These are phyloP conservation scores for Geotrichum phurueaensis DNA, from an alignment of 1,139 yeast genomes.

Conservation along the genomic window DNA sequence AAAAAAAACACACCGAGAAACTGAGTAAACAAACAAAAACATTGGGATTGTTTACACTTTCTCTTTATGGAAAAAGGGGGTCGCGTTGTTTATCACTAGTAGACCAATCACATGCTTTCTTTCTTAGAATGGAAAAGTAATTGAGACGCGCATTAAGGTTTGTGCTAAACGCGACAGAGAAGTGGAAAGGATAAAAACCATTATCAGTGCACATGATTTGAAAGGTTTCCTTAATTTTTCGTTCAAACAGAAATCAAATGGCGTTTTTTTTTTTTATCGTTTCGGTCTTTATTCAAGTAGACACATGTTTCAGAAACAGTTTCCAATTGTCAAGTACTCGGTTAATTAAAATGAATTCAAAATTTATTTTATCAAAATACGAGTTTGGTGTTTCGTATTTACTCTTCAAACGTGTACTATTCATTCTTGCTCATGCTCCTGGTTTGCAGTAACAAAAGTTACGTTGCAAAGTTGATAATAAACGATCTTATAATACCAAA, in stretches of 20 bases:
- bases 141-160: neutral
- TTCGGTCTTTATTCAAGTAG: neutral
- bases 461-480: too few relatives aligned
- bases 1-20: neutral
- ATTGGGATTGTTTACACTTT: neutral
- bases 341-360: too few relatives aligned
- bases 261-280: too few relatives aligned
- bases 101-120: neutral
- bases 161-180: neutral
- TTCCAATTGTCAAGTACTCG: neutral
- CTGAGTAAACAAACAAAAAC: neutral
- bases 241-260: too few relatives aligned
- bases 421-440: too few relatives aligned
- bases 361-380: too few relatives aligned
- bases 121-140: neutral
- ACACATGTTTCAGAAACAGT: neutral
- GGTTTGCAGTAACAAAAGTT: too few relatives aligned
- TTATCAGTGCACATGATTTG: neutral
- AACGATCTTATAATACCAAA: too few relatives aligned
- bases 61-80: neutral
- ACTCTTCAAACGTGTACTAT: too few relatives aligned
- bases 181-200: neutral
- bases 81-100: neutral
- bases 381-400: neutral
- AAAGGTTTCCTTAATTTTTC: neutral